Evolutionary conservation across 441 rosid species (phyloP).

Genomic region (Arabidopsis lyrata): DNA sequence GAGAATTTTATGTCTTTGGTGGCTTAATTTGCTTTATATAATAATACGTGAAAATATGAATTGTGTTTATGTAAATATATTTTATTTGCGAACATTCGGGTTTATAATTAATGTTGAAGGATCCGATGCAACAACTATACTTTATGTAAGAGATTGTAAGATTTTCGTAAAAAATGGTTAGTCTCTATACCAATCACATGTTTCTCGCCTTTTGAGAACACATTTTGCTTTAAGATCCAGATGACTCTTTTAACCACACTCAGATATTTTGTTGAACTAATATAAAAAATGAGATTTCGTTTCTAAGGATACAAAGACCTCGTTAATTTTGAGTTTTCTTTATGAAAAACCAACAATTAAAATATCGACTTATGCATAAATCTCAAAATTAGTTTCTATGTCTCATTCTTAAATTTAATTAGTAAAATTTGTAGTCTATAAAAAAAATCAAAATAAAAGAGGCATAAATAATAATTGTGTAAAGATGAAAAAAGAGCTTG

Average conservation of each 20-base stretch:
- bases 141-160: constrained; percentile 42
- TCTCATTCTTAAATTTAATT: constrained; percentile 1
- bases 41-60: constrained; percentile 12
- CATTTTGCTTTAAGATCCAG: constrained; percentile 34
- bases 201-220: constrained; percentile 38
- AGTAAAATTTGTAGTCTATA: neutral
- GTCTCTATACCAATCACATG: constrained; percentile 43
- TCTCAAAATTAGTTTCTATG: neutral
- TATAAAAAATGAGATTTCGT: neutral
- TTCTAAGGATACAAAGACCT: neutral
- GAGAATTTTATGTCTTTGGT: constrained; percentile 29
- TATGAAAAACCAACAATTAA: neutral
- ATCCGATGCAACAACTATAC: constrained; percentile 50
- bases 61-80: constrained; percentile 3
- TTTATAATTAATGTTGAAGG: constrained; percentile 42
- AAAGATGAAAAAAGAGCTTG: constrained; percentile 29
- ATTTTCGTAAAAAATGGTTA: constrained; percentile 33
- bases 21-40: constrained; percentile 38
- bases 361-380: neutral
- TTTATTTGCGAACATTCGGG: constrained; percentile 41
- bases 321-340: constrained; percentile 8
- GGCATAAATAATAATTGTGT: constrained; percentile 20
- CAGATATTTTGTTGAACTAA: neutral
- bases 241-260: constrained; percentile 16
- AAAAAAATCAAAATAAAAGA: constrained; percentile 3